Evolutionary conservation across 306 rosid genomes (phyloP).

Genomic region (Dryas alaskensis): DNA sequence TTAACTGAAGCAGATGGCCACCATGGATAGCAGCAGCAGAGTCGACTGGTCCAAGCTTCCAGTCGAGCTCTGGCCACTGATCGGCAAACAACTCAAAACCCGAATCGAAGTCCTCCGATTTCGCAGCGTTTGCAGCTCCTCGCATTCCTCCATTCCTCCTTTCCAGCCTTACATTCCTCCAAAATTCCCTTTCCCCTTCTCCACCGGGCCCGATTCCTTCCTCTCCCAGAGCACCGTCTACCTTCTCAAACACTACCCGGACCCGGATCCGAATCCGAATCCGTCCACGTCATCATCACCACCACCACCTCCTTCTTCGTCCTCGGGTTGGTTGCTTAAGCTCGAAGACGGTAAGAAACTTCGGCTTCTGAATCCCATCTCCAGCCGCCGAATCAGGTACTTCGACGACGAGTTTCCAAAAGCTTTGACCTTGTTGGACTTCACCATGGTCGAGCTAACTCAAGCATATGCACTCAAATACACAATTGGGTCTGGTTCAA

Average conservation of each 20-base stretch:
- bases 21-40: not conserved
- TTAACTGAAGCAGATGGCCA: not conserved
- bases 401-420: not conserved
- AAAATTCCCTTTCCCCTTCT: conserved; percentile 7
- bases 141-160: conserved; percentile 24
- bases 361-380: conserved; percentile 28
- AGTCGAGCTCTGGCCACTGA: not conserved
- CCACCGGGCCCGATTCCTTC: not conserved
- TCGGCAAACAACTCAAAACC: not conserved
- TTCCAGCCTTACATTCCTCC: not conserved
- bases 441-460: conserved; percentile 18
- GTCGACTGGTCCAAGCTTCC: conserved; percentile 6
- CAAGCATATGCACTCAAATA: conserved; percentile 18
- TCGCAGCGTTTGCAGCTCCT: conserved; percentile 1
- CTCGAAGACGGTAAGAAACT: conserved; percentile 27
- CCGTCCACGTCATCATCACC: not conserved
- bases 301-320: not conserved
- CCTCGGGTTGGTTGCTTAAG: conserved; percentile 27
- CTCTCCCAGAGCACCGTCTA: conserved; percentile 26
- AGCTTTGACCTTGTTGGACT: conserved; percentile 20
- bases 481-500: not conserved
- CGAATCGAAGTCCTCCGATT: conserved; percentile 3
- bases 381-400: conserved; percentile 12
- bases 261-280: not conserved
- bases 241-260: not conserved